Percentiles rank a stretch among this genome's conserved stretches.
Evolutionary conservation across 345 rosid genomes (phyloP).

Genomic region (Schrenkiella parvula): DNA sequence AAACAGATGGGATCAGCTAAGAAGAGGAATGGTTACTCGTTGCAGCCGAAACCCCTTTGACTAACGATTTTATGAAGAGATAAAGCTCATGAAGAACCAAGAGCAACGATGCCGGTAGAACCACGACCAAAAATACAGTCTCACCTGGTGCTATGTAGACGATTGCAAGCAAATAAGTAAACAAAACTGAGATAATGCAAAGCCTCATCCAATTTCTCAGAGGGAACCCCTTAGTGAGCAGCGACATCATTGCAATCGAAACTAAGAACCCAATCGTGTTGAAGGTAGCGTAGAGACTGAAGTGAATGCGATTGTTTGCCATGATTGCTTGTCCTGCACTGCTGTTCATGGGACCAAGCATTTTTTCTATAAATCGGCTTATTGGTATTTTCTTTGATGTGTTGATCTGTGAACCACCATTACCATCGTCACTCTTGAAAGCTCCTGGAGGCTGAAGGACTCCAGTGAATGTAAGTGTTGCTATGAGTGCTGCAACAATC

Average conservation of each 20-base stretch:
- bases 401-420: conserved; percentile 4
- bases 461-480: conserved; percentile 14
- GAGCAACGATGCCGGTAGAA: neutral
- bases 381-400: neutral
- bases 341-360: neutral
- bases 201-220: conserved; percentile 20
- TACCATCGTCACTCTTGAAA: conserved; percentile 3
- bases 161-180: conserved; percentile 7
- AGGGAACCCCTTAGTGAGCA: conserved; percentile 4
- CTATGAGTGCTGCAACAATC: conserved; percentile 17
- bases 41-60: neutral
- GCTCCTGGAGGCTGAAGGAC: conserved; percentile 18
- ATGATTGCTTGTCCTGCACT: conserved; percentile 15
- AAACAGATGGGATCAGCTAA: neutral
- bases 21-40: neutral
- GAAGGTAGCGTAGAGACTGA: conserved; percentile 12
- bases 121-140: neutral
- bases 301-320: neutral
- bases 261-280: conserved; percentile 19
- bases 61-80: neutral
- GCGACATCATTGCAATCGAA: conserved; percentile 14
- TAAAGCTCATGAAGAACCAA: conserved; percentile 9
- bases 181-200: conserved; percentile 17
- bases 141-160: conserved; percentile 8
- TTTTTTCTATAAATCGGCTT: neutral